Evolutionary conservation across 345 rosid genomes (phyloP), one percentile per base, ranked within the genome.

Genomic region (Melastoma malabathricum): DNA sequence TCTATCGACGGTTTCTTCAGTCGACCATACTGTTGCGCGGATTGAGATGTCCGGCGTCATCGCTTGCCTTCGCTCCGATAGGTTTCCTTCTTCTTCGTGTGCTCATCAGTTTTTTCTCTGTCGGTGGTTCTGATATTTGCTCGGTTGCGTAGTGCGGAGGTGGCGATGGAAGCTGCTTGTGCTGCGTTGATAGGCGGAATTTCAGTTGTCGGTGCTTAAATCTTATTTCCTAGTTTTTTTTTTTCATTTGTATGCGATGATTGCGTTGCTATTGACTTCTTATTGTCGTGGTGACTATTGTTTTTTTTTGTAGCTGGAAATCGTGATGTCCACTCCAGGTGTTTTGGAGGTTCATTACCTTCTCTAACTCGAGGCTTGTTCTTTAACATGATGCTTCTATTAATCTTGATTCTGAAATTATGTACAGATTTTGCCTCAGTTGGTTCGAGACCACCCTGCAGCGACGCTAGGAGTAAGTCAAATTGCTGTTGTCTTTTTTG

Each of bases 21-120:
- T 15, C 14, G 48, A 43, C 51, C 61, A 15, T 13, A 69, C 79
- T 46, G 50, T 71, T 29, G 59, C 75, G 34, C 34, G 43, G 44
- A 75, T 75, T 46, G 69, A 66, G 22, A 59, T 50, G 49, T 66
- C 79, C 16, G 79, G 79, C 52, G 58, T 79, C 56, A 75, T 79
- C 53, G 79, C 85, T 39, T 75, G 85, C 71, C 85, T 79, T 57
- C 81, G 79, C 46, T 73, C 75, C 57, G 56, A 52, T 48, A 60
- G 62, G 60, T 59, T 10, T 27, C 20, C 43, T 49, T 50, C 43
- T 50, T 25, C 17, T 41, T 18, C 17, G 22, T 15, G 10, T 22
- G 25, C 25, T 22, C 4, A 8, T 47, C 52, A 15, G 9, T n/a
- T 15, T 45, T 18, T 0, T 43, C 25, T 44, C 18, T 10, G 44